Base-by-base conservation (phyloP, 1,139 yeast genomes). In the Candida buenavistaensis region DNA sequence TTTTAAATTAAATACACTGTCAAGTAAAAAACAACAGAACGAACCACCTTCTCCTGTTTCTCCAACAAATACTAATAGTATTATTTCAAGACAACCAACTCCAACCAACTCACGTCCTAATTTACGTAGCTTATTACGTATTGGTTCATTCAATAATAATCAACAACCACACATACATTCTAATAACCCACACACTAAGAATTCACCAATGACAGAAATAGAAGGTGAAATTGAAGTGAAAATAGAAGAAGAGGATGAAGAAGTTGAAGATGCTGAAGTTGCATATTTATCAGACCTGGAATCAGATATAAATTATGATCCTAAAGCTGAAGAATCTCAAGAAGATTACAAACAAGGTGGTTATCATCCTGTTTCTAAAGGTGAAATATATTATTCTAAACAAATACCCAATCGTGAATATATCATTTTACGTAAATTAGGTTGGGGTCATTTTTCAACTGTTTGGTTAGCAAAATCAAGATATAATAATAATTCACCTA, bases 371-470 rank as follows among this genome's bases (percentile, higher is more conserved):
- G 69, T 69, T 33, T 54, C 46, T 38, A 62, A 63, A 32, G 70
- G 71, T 12, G 72, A 66, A 32, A 50, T 50, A 24, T 68, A 65
- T 46, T 57, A 57, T 37, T 59, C 66, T 26, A 47, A 49, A 31
- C 57, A 55, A 34, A 23, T 46, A 4, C 46, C 55, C 2, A 44
- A 50, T 22, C 38, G 47, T 7, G 52, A 51, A 28, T 68, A 68
- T 47, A 57, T 66, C 2, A 49, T 66, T 17, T 54, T 66, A 12
- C 50, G 70, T 14, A 67, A 67, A 44, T 51, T 68, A 11, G 96
- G 96, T 6, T 86, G 95, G 95, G 96, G 96, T 29, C 95, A 87
- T 56, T 87, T 87, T 52, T 80, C 89, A 22, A 86, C 95, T 2
- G 96, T 87, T 22, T 87, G 96, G 96, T 66, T 87, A 17, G 92